These are phyloP conservation scores for Kwoniella pini DNA, from an alignment of 768 basidiomycete species.

Conservation along the genomic window DNA sequence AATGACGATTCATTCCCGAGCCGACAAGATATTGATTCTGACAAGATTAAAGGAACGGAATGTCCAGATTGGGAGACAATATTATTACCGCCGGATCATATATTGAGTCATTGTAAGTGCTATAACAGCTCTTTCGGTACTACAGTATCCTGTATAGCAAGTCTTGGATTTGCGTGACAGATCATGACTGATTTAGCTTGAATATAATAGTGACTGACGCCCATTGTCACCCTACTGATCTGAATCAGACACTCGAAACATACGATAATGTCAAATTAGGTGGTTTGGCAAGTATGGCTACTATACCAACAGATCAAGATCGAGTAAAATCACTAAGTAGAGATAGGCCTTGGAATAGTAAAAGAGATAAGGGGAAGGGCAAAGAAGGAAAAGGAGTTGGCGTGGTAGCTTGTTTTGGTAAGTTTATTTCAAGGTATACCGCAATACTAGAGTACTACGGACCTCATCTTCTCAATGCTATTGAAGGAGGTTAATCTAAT, in stretches of 20 bases:
- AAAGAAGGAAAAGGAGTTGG: constrained; percentile 15
- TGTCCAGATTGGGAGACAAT: constrained; percentile 39
- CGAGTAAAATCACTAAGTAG: constrained; percentile 68
- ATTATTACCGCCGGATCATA: constrained; percentile 23
- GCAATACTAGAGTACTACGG: too few relatives aligned
- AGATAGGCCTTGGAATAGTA: constrained; percentile 62
- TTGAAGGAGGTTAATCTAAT: too few relatives aligned
- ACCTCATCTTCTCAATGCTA: too few relatives aligned
- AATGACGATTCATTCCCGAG: neutral
- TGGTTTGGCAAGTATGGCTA: constrained; percentile 75
- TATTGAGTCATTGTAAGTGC: constrained; percentile 32
- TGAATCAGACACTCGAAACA: constrained; percentile 58
- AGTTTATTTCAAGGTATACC: too few relatives aligned
- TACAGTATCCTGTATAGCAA: too few relatives aligned
- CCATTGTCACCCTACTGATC: constrained; percentile 91
- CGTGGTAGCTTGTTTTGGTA: constrained; percentile 85
- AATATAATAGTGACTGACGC: constrained; percentile 66
- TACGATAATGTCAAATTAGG: constrained; percentile 65
- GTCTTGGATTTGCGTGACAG: too few relatives aligned
- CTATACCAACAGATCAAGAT: constrained; percentile 63
- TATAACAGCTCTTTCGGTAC: too few relatives aligned
- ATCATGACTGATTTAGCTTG: neutral
- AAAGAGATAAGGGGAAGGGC: constrained; percentile 34
- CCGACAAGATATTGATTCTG: neutral
- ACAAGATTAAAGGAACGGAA: neutral